Percentiles rank a stretch among this genome's conserved stretches.
Evolutionary conservation across 2,329 filamentous ascomycete genomes (phyloP).

Genomic region (Tetracladium maxilliforme): DNA sequence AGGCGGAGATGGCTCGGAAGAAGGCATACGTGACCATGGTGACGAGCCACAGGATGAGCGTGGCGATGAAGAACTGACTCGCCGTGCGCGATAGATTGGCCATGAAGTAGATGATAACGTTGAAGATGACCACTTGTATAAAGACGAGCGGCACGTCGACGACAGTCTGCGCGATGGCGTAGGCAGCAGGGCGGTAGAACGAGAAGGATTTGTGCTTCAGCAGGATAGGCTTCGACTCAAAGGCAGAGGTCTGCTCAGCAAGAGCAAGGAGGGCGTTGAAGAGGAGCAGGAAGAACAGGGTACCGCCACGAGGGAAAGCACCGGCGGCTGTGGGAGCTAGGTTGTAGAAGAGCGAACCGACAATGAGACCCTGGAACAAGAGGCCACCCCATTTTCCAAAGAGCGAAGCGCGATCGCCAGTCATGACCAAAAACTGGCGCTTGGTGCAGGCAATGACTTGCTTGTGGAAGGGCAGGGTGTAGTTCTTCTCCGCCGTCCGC

Average conservation of each 20-base stretch:
- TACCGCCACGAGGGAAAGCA: slow-evolving; percentile 43
- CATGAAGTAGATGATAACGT: slow-evolving; percentile 76
- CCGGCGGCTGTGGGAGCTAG: slow-evolving; percentile 34
- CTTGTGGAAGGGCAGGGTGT: slow-evolving; percentile 31
- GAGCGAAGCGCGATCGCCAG: slow-evolving; percentile 16
- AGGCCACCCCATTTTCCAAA: slow-evolving; percentile 18
- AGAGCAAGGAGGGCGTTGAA: slow-evolving; percentile 48
- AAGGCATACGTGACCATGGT: slow-evolving; percentile 75
- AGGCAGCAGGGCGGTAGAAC: slow-evolving; percentile 77
- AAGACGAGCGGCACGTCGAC: slow-evolving; percentile 77
- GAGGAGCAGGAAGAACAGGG: slow-evolving; percentile 45
- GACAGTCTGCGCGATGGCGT: slow-evolving; percentile 73
- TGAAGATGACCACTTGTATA: slow-evolving; percentile 60
- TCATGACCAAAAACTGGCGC: slow-evolving; percentile 17
- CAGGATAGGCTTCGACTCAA: slow-evolving; percentile 57
- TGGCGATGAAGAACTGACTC: slow-evolving; percentile 73
- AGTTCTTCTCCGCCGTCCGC: slow-evolving; percentile 30
- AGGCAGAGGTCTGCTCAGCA: slow-evolving; percentile 44
- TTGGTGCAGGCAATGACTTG: slow-evolving; percentile 30
- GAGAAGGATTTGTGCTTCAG: slow-evolving; percentile 82
- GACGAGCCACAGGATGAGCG: slow-evolving; percentile 59
- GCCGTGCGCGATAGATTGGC: slow-evolving; percentile 62
- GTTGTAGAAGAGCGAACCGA: slow-evolving; percentile 25
- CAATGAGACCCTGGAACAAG: slow-evolving; percentile 17
- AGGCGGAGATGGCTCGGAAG: slow-evolving; percentile 67